These are phyloP conservation scores for Gypsophila paniculata DNA, from an alignment of 179 eudicot genomes.

Conservation along the genomic window DNA sequence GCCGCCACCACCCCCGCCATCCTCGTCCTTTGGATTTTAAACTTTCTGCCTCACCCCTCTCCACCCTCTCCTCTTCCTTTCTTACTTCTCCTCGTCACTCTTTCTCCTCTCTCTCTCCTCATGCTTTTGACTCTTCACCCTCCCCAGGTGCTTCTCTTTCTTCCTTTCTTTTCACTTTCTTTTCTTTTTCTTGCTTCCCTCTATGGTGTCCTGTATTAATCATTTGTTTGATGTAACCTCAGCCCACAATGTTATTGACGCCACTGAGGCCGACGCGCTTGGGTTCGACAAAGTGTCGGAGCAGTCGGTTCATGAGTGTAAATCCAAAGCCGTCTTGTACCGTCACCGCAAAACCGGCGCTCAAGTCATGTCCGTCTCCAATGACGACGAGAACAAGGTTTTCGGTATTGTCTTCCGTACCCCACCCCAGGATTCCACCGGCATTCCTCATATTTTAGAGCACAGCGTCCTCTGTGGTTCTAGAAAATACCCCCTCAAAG, in stretches of 20 bases:
- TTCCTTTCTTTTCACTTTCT: background rate
- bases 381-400: constrained; percentile 94
- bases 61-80: constrained; percentile 26
- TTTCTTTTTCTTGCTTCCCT: too few species aligned
- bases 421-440: constrained; percentile 96
- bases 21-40: background rate
- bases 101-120: constrained; percentile 40
- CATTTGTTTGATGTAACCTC: background rate
- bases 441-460: constrained; percentile 96
- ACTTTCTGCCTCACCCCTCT: constrained; percentile 25
- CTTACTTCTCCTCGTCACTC: constrained; percentile 17
- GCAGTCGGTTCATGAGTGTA: constrained; percentile 81
- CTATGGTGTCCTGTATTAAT: background rate
- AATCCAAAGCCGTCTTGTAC: constrained; percentile 74
- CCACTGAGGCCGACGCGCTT: constrained; percentile 49
- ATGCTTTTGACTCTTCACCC: constrained; percentile 52
- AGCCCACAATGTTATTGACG: constrained; percentile 10
- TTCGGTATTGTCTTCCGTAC: constrained; percentile 93
- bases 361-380: constrained; percentile 79
- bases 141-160: constrained; percentile 37
- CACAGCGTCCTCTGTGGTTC: constrained; percentile 97
- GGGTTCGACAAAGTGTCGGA: constrained; percentile 88
- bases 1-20: constrained; percentile 21
- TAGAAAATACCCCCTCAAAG: constrained; percentile 92
- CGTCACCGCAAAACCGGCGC: constrained; percentile 85